Evolutionary conservation across 805 yeast genomes (phyloP), one percentile per base, ranked within the genome.

Genomic region (Teunomyces barrocoloradensis): DNA sequence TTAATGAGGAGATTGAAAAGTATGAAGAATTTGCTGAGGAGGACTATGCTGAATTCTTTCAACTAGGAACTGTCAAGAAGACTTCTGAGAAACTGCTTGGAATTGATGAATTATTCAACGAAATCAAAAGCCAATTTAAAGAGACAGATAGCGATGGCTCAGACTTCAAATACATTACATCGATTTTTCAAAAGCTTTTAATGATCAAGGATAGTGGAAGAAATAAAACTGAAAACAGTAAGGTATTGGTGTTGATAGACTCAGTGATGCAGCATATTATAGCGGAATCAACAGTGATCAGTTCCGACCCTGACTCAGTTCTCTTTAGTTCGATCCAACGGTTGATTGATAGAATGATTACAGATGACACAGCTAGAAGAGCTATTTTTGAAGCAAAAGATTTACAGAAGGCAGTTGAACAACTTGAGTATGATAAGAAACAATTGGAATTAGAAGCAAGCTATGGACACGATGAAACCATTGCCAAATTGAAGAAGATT

Each of bases 11-110:
- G 43, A 68, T 72, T 20, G 71, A 69, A 20, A 63, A 61, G 39
- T 73, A 68, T 48, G 74, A 72, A 48, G 59, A 52, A 2, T 64
- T 52, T 45, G 76, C 73, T 1, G 74, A 68, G 46, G 75, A 69
- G 21, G 78, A 73, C 47, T 68, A 61, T 45, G 56, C 57, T 18
- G 61, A 59, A n/a, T 52, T 60, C 12, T 48, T 55, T 34, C 43
- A 48, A 35, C 28, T 48, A 18, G 43, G 15, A 50, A 50, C 28
- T 23, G 40, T 46, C 5, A 35, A 46, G 7, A 49, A 43, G 5
- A 33, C 43, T 17, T 49, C 42, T 5, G 43, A 47, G n/a, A 51
- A 43, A 10, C 37, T 20, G 11, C 48, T 43, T 28, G 47, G 44
- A 7, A 28, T 42, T 38, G 55, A 53, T 18, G 56, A 53, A 23